Percentiles rank a stretch among this genome's conserved stretches.
Conservation (phyloP, 2,329 filamentous ascomycete genomes). For the Allantophomopsis lycopodina region DNA sequence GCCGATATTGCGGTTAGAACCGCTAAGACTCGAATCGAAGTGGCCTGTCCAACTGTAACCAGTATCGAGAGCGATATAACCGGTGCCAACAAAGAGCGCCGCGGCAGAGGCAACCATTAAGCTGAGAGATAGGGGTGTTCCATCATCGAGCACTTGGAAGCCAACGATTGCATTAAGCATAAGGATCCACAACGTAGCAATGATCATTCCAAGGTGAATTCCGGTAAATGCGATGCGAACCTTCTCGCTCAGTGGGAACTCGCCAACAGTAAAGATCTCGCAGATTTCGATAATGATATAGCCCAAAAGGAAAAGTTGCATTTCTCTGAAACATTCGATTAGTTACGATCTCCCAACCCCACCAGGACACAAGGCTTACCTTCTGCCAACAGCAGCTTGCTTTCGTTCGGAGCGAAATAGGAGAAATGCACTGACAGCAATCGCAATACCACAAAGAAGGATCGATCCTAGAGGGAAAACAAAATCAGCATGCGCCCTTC, state of each 20-base stretch:
- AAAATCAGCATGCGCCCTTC: constrained; percentile 1
- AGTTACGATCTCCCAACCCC: constrained; percentile 1
- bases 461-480: constrained; percentile 56
- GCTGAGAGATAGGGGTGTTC: constrained; percentile 70
- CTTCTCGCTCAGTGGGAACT: constrained; percentile 59
- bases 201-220: constrained; percentile 80
- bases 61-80: constrained; percentile 91
- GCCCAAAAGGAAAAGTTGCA: constrained; percentile 82
- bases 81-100: constrained; percentile 73
- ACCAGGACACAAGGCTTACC: constrained; percentile 32
- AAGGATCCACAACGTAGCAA: constrained; percentile 79
- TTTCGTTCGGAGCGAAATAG: constrained; percentile 77
- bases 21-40: constrained; percentile 45
- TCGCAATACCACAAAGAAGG: constrained; percentile 64
- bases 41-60: constrained; percentile 73
- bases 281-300: constrained; percentile 85
- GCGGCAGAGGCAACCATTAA: constrained; percentile 59
- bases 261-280: constrained; percentile 92
- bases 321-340: constrained; percentile 52
- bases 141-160: constrained; percentile 88
- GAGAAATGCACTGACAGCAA: constrained; percentile 51
- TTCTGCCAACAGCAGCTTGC: constrained; percentile 83
- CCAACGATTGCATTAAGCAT: constrained; percentile 87
- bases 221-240: constrained; percentile 76
- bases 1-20: constrained; percentile 60